Evolutionary conservation across 73 alveolate genomes (phyloP), one percentile per base, ranked within the genome.

Genomic region (Stentor coeruleus): DNA sequence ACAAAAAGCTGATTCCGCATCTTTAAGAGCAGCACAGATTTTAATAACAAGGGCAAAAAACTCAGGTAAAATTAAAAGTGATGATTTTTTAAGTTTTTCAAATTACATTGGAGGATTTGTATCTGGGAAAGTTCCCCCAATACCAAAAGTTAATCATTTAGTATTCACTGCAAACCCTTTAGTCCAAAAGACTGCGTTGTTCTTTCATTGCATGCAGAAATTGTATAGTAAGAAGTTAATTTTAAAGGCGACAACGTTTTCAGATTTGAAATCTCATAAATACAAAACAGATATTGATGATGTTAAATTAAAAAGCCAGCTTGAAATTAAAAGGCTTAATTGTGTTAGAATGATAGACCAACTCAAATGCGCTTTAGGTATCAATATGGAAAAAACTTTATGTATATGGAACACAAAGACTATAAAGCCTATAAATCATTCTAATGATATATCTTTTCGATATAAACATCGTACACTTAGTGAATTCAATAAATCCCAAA

Each of bases 361-460:
- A 31, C 79, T 66, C 14, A 66, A 66, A 66, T 37, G 79, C n/a
- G 79, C 79, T 66, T 33, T 66, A 26, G 79, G 79, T 28, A 66
- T 66, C 26, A 66, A 66, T 40, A 26, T 66, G 39, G 79, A 66
- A 66, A 66, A 40, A 2, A 66, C 79, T 0, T 14, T 66, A 11
- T 11, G 79, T 1, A 37, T 66, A 28, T 66, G 79, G 79, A 20
- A 66, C 37, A 31, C 49, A 20, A 66, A 66, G 20, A 31, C 42
- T 66, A 11, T 26, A 20, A 26, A 66, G 40, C 37, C 79, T 28
- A 40, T 66, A 37, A 20, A 14, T 66, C 40, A 66, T 14, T 20
- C 37, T 1, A n/a, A n/a, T n/a, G n/a, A n/a, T n/a, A n/a, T n/a
- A n/a, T n/a, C n/a, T n/a, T 20, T 20, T 31, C 33, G 26, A 1